Base-by-base conservation (phyloP, 768 basidiomycete species). In the Lentinula raphanica region DNA sequence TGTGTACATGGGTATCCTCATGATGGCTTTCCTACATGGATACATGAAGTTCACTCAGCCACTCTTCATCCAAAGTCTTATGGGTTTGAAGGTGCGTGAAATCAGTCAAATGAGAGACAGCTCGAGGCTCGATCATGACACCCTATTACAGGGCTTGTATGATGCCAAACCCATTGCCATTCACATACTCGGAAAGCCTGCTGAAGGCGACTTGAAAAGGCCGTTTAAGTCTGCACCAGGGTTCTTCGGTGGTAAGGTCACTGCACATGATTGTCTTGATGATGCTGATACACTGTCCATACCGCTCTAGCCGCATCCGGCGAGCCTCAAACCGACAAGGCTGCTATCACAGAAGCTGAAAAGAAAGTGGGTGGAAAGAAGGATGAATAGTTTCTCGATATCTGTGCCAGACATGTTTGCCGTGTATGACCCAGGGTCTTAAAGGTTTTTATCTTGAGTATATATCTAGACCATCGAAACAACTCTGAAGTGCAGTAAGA, bases 21-120 rank as follows among this genome's bases (percentile, higher is more conserved):
- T 93, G 87, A 94, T 95, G 90, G 80, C 68, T 59, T 88, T 94
- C 79, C 85, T 98, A 78, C 96, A 99, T 76, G 60, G 89, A 54
- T 98, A 98, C 82, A 78, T 98, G 76, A 85, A 90, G 70, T 98
- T 91, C 82, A 95, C 94, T 6, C 95, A 96, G 68, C 96, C 96
- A 6, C 84, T 98, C 63, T 96, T 98, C 75, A 89, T 98, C 63
- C 96, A 98, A 71, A 83, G 83, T 12, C 81, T 99, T 64, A 97
- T 96, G 93, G 92, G 91, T n/a, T 58, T 97, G 67, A 98, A 99
- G 51, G 51, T 53, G 15, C n/a, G 35, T 23, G 19, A 12, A 2
- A 2, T 11, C 12, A 40, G 15, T 17, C n/a, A n/a, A n/a, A n/a
- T n/a, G n/a, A n/a, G n/a, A n/a, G n/a, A n/a, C n/a, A n/a, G n/a